Evolutionary conservation across 1,284 basidiomycete species (phyloP).

Genomic region (Fistulinella cinereoalba): DNA sequence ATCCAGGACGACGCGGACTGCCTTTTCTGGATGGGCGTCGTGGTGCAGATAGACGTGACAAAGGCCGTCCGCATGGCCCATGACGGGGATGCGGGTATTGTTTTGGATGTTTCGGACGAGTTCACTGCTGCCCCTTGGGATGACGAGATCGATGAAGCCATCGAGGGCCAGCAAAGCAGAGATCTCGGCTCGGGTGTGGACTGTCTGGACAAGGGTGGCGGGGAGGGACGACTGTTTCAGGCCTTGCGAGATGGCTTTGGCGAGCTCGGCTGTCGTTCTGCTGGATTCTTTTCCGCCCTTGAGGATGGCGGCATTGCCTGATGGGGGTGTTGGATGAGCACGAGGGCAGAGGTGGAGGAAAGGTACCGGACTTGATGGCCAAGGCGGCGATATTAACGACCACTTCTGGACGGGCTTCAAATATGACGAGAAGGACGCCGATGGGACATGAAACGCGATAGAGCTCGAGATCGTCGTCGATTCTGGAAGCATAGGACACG

Average conservation of each 20-base stretch:
- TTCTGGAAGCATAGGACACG: slow-evolving; percentile 83
- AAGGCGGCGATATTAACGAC: slow-evolving; percentile 96
- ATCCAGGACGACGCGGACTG: slow-evolving; percentile 81
- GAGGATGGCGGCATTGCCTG: slow-evolving; percentile 91
- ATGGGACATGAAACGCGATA: slow-evolving; percentile 97
- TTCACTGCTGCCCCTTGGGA: slow-evolving; percentile 91
- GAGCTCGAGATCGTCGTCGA: slow-evolving; percentile 86
- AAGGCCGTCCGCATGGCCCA: slow-evolving; percentile 98
- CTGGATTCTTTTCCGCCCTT: slow-evolving; percentile 97
- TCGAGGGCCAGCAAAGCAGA: slow-evolving; percentile 84
- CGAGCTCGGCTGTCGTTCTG: slow-evolving; percentile 72
- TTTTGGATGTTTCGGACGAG: slow-evolving; percentile 90
- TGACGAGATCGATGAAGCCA: slow-evolving; percentile 93
- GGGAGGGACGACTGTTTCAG: slow-evolving; percentile 75
- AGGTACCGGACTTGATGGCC: slow-evolving; percentile 92
- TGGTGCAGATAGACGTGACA: slow-evolving; percentile 91
- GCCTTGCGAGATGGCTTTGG: slow-evolving; percentile 78
- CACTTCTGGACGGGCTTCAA: slow-evolving; percentile 97
- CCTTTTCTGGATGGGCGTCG: slow-evolving; percentile 74
- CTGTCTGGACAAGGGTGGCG: slow-evolving; percentile 82
- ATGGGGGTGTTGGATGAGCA: slow-evolving; percentile 3
- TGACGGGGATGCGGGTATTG: slow-evolving; percentile 90
- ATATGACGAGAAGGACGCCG: slow-evolving; percentile 94
- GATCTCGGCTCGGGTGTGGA: slow-evolving; percentile 92
- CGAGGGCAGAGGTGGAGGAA: slow-evolving; percentile 4